phyloP scores from a whole-genome alignment of 2,329 filamentous ascomycete species.

The Ilyonectria mors-panacis region DNA sequence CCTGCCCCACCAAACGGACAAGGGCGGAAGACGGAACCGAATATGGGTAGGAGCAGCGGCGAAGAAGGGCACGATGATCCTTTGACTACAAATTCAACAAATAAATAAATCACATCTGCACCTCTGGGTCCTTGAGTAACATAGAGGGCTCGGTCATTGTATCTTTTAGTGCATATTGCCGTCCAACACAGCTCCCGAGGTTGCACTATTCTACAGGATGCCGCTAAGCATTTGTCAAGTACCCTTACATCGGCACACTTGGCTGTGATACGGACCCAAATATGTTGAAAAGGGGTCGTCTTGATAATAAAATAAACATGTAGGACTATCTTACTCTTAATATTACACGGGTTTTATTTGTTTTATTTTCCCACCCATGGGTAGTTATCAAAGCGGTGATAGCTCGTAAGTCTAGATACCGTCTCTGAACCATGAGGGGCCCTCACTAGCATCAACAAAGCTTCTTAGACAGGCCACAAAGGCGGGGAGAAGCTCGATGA shows the following conservation, averaged over 20 bases:
- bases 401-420: no score
- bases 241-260: no score
- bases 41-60: not conserved
- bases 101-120: not conserved
- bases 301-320: no score
- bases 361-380: no score
- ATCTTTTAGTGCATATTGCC: not conserved
- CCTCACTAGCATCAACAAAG: not conserved
- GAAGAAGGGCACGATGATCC: not conserved
- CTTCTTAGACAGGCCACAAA: not conserved
- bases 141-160: not conserved
- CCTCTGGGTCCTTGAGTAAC: not conserved
- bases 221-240: no score
- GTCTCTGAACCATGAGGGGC: not conserved
- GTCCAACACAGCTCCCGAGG: not conserved
- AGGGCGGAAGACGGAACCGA: not conserved
- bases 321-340: no score
- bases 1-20: conserved; percentile 23
- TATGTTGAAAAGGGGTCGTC: no score
- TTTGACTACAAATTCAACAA: not conserved
- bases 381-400: no score
- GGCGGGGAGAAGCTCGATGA: not conserved
- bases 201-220: not conserved
- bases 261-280: no score
- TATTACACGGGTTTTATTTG: no score